These are phyloP conservation scores for Rutstroemia sp. DNA, from an alignment of 2,329 filamentous ascomycete species.

Conservation along the genomic window DNA sequence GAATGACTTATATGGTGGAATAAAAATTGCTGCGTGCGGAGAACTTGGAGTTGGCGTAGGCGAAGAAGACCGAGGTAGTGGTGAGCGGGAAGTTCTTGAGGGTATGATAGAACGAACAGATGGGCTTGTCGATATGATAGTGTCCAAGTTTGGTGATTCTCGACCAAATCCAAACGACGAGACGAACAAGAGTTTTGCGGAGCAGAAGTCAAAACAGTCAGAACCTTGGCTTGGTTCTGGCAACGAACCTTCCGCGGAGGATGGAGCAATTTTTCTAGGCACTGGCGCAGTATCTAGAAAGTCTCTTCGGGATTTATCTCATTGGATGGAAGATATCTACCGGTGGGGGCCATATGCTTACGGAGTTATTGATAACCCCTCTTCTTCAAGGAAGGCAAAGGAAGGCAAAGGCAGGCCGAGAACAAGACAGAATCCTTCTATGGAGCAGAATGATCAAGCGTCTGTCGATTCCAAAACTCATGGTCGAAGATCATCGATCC, in stretches of 20 bases:
- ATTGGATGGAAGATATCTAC: constrained; percentile 87
- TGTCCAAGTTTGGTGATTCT: constrained; percentile 67
- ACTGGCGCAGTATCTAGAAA: constrained; percentile 63
- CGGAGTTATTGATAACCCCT: constrained; percentile 73
- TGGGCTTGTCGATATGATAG: constrained; percentile 79
- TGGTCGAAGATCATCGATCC: not conserved
- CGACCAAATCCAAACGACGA: constrained; percentile 27
- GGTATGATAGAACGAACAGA: constrained; percentile 74
- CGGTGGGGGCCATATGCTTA: constrained; percentile 78
- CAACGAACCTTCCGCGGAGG: constrained; percentile 58
- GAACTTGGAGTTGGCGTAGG: constrained; percentile 92
- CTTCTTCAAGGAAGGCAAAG: constrained; percentile 46
- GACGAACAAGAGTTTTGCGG: constrained; percentile 14
- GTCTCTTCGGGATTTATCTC: constrained; percentile 65
- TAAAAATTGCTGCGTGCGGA: constrained; percentile 83
- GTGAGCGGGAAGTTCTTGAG: constrained; percentile 87
- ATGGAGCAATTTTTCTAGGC: constrained; percentile 83
- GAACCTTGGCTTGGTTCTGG: constrained; percentile 66
- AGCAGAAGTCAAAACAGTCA: constrained; percentile 27
- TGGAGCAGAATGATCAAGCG: not conserved
- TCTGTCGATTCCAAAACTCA: not conserved
- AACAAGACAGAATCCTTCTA: not conserved
- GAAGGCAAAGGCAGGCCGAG: constrained; percentile 17
- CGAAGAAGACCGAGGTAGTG: constrained; percentile 90
- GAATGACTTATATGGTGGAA: constrained; percentile 68